Evolutionary conservation across 495 filamentous ascomycete species (phyloP), one percentile per base, ranked within the genome.

Genomic region (Penicillium malachiteum): DNA sequence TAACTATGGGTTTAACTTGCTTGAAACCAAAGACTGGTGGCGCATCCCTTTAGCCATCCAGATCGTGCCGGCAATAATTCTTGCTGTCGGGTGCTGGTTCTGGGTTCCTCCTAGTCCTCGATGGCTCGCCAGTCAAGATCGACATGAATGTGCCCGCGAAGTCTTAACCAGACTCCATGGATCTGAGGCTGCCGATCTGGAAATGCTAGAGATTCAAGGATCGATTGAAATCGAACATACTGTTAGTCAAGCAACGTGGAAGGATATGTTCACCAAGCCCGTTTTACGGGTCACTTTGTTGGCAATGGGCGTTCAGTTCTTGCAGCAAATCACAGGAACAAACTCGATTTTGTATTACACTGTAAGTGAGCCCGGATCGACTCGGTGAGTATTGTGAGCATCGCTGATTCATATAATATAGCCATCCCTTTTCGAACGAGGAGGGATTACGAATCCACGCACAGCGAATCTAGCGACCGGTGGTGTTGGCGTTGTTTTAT

Each of bases 131-230:
- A 82, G 89, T 56, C 85, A 89, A 58, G 73, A 78, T 41, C 86
- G 87, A 33, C 84, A 88, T 64, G 77, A 77, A 0, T 87, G 90
- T 66, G 87, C 86, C 0, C 80, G 80, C 39, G 76, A 74, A 31
- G 83, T 87, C 5, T 76, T 92, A n/a, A 78, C 85, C 7, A 75
- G 52, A 32, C 81, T 94, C 7, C 85, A 89, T 38, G 79, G 76
- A 9, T 58, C 48, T 50, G 62, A 72, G 26, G 57, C 47, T 57
- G 85, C 88, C 56, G 78, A 90, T 2, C 78, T 91, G 49, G 84
- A 88, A 68, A 78, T 91, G 33, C 87, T 91, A 63, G 88, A 92
- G 66, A 92, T 92, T 67, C 85, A 86, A 67, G 84, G 86, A 0
- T 86, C 89, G 58, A 84, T 84, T 3, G 73, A 83, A 16, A 90